A percentile compares a stretch with the other conserved stretches of the same genome.
These are phyloP conservation scores for Balakata baccata DNA, from an alignment of 345 rosid species.

Conservation along the genomic window DNA sequence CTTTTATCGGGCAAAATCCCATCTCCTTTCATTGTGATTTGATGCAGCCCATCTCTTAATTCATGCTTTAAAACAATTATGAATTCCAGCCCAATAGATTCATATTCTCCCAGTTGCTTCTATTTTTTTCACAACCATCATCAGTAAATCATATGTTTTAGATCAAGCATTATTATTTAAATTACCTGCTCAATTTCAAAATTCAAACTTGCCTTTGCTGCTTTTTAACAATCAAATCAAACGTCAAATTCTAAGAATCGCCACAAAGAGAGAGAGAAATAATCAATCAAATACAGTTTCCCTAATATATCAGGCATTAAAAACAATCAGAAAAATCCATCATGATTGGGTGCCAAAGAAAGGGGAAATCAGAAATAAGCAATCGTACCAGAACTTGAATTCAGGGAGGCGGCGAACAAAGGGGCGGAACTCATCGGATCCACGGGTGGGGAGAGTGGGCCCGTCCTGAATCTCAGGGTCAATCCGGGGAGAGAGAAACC, in stretches of 20 bases:
- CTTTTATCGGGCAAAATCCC: neutral
- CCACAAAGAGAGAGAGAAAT: neutral
- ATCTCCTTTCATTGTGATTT: neutral
- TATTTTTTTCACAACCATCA: neutral
- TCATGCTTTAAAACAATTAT: too few relatives aligned
- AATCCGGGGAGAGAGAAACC: constrained; percentile 86
- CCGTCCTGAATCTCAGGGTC: constrained; percentile 75
- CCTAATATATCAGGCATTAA: neutral
- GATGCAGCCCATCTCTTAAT: too few relatives aligned
- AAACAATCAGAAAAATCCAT: neutral
- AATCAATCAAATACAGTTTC: neutral
- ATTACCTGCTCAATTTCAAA: neutral
- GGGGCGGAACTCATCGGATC: constrained; percentile 95
- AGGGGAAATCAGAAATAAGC: neutral
- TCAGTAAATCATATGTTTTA: neutral
- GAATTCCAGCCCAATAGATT: too few relatives aligned
- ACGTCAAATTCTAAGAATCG: neutral
- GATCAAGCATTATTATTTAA: neutral
- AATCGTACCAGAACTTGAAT: constrained; percentile 80
- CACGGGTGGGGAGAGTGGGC: constrained; percentile 73
- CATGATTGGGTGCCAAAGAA: neutral
- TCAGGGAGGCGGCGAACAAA: constrained; percentile 91
- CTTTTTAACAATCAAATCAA: neutral
- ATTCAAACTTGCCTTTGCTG: neutral
- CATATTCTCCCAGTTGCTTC: neutral